Conservation (phyloP, 768 basidiomycete genomes). For the Phlebiopsis gigantea region DNA sequence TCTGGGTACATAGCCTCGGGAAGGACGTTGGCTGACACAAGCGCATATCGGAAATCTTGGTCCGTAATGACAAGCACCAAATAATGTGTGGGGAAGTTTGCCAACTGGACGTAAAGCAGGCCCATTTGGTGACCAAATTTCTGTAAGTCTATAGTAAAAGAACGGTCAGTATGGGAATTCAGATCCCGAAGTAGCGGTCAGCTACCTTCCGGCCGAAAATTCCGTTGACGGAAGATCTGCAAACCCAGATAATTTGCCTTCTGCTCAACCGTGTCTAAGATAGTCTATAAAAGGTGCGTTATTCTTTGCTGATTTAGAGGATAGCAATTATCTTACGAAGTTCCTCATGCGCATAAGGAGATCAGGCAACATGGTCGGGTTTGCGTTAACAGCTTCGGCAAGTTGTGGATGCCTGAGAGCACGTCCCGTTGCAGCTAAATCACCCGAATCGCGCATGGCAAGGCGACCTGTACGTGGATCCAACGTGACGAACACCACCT, state of each 20-base stretch:
- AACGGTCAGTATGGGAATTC: neutral
- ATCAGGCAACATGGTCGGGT: slow-evolving; percentile 53
- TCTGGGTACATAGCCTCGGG: slow-evolving; percentile 50
- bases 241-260: slow-evolving; percentile 86
- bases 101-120: slow-evolving; percentile 69
- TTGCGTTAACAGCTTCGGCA: slow-evolving; percentile 64
- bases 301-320: neutral
- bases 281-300: slow-evolving; percentile 55
- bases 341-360: slow-evolving; percentile 57
- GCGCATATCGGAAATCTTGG: slow-evolving; percentile 72
- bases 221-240: slow-evolving; percentile 62
- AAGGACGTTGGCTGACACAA: slow-evolving; percentile 61
- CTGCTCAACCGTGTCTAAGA: slow-evolving; percentile 75
- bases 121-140: slow-evolving; percentile 66
- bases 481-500: slow-evolving; percentile 70
- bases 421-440: slow-evolving; percentile 68
- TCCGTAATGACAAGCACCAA: slow-evolving; percentile 81
- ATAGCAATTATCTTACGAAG: slow-evolving; percentile 43
- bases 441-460: slow-evolving; percentile 75
- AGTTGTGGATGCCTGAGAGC: slow-evolving; percentile 58
- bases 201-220: slow-evolving; percentile 63
- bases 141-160: slow-evolving; percentile 44
- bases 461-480: slow-evolving; percentile 78
- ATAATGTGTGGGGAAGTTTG: slow-evolving; percentile 75
- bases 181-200: neutral